Evolutionary conservation across 768 basidiomycete genomes (phyloP).

Genomic region (Podaxis sp.): DNA sequence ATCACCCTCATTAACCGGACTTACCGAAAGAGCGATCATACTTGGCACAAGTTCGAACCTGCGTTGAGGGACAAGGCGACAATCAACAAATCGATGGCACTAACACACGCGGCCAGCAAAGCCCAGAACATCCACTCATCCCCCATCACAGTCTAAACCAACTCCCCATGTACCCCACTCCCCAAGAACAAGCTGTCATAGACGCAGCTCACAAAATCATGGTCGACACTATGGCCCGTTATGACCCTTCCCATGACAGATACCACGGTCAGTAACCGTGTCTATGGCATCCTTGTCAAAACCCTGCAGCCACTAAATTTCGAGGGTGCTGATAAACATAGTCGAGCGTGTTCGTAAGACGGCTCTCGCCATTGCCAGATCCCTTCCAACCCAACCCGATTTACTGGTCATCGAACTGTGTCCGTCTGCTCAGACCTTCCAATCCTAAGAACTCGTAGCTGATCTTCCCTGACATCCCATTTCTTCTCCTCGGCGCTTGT

Average conservation of each 20-base stretch:
- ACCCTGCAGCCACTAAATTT: constrained; percentile 9
- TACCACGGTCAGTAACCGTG: constrained; percentile 59
- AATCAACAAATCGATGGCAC: background rate
- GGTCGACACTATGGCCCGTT: constrained; percentile 70
- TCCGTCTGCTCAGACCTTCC: constrained; percentile 19
- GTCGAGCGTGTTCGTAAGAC: constrained; percentile 83
- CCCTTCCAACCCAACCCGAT: constrained; percentile 53
- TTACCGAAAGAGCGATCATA: background rate
- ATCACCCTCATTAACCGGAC: constrained; percentile 1
- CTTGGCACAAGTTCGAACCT: too few species aligned
- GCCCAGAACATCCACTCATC: background rate
- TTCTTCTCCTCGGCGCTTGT: constrained; percentile 14
- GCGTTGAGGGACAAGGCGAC: background rate
- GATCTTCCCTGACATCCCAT: background rate
- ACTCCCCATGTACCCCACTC: constrained; percentile 47
- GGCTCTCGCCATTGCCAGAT: constrained; percentile 65
- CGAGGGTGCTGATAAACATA: constrained; percentile 28
- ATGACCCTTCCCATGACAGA: constrained; percentile 80
- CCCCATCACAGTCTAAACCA: background rate
- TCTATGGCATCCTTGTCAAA: background rate
- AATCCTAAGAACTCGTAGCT: background rate
- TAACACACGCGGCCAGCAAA: background rate
- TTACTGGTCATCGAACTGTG: constrained; percentile 75
- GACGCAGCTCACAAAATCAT: constrained; percentile 66
- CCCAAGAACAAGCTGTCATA: constrained; percentile 51